Conservation (phyloP, 108 stramenopile species). For the Cyclostephanos tholiformis region DNA sequence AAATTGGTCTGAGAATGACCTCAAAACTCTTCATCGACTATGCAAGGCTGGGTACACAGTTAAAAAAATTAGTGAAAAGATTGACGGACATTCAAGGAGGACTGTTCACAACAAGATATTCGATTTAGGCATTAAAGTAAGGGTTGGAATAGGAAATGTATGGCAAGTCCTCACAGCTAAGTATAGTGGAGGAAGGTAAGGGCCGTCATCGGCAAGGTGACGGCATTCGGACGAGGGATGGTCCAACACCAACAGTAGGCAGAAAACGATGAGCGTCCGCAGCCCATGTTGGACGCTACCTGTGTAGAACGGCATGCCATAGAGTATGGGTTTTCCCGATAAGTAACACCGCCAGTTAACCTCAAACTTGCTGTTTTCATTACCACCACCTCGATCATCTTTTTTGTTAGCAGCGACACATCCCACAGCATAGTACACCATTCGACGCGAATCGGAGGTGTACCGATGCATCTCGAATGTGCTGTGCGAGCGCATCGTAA, state of each 20-base stretch:
- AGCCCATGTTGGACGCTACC: constrained; percentile 82
- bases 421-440: constrained; percentile 90
- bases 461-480: constrained; percentile 37
- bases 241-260: constrained; percentile 73
- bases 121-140: too few relatives aligned
- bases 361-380: constrained; percentile 19
- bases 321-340: constrained; percentile 68
- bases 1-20: too few relatives aligned
- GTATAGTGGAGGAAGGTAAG: too few relatives aligned
- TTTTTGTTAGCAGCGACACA: constrained; percentile 32
- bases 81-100: too few relatives aligned
- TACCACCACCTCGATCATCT: constrained; percentile 5
- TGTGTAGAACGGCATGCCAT: constrained; percentile 80
- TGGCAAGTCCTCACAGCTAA: too few relatives aligned
- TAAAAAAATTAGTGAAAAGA: too few relatives aligned
- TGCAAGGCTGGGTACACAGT: too few relatives aligned
- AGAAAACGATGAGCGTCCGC: constrained; percentile 86
- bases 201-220: background rate
- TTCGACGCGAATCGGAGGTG: too few relatives aligned
- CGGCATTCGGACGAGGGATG: constrained; percentile 40
- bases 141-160: too few relatives aligned
- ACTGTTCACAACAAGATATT: too few relatives aligned
- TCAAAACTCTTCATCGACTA: too few relatives aligned
- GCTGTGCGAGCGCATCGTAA: constrained; percentile 78
- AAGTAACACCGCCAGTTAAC: constrained; percentile 88